Percentiles rank a stretch among this genome's conserved stretches.
Evolutionary conservation across 306 rosid genomes (phyloP).

Genomic region (Cicer judaicum): DNA sequence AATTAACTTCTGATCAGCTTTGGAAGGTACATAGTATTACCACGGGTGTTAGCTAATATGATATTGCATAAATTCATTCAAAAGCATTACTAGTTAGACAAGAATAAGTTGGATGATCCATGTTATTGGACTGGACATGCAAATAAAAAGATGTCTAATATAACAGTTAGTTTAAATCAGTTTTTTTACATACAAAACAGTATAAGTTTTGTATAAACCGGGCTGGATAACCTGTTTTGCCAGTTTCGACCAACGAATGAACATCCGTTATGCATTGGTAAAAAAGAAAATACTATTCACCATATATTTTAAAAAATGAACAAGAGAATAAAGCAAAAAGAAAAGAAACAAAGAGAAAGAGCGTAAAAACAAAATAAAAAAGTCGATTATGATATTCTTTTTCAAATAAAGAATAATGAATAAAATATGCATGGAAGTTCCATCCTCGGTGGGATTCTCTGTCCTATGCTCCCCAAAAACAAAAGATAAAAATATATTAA

Average conservation of each 20-base stretch:
- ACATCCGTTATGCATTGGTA: neutral
- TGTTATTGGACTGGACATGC: neutral
- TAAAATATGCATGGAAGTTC: conserved; percentile 26
- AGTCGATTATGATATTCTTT: neutral
- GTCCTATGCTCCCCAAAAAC: conserved; percentile 29
- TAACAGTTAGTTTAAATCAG: conserved; percentile 41
- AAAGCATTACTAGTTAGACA: neutral
- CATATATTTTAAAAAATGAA: neutral
- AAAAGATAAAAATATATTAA: conserved; percentile 30
- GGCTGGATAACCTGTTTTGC: too few species aligned
- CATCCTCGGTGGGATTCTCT: conserved; percentile 57
- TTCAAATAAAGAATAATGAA: neutral
- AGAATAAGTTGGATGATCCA: conserved; percentile 2
- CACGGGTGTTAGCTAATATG: conserved; percentile 66
- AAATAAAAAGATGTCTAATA: conserved; percentile 40
- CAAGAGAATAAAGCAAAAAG: conserved; percentile 42
- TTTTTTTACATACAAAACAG: too few species aligned
- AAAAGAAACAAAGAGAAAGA: neutral
- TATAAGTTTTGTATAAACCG: too few species aligned
- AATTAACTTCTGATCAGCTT: conserved; percentile 63
- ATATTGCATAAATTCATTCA: conserved; percentile 49
- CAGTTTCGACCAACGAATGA: neutral
- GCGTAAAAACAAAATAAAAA: conserved; percentile 30
- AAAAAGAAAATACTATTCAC: neutral
- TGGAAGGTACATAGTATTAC: conserved; percentile 65